Evolutionary conservation across 1,139 yeast species (phyloP).

Genomic region (Trichomonascaceae sp.): DNA sequence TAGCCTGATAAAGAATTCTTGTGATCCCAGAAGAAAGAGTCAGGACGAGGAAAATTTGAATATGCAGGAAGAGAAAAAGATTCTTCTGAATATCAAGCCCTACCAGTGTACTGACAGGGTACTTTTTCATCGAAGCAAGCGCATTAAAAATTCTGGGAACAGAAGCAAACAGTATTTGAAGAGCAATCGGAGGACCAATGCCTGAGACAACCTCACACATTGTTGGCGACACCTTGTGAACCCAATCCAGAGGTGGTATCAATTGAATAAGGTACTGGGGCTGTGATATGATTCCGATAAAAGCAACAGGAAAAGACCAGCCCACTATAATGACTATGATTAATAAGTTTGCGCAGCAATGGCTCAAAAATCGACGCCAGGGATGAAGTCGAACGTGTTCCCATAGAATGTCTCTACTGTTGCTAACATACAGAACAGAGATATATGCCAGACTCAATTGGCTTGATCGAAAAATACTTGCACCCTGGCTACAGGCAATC

Average conservation of each 20-base stretch:
- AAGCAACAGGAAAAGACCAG: slow-evolving; percentile 86
- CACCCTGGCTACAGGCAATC: slow-evolving; percentile 28
- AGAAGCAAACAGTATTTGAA: slow-evolving; percentile 61
- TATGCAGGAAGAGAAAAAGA: slow-evolving; percentile 65
- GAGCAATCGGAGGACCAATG: slow-evolving; percentile 60
- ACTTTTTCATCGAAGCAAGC: slow-evolving; percentile 64
- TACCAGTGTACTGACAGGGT: slow-evolving; percentile 55
- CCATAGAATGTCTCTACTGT: slow-evolving; percentile 30
- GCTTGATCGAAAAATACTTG: slow-evolving; percentile 9
- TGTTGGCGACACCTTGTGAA: slow-evolving; percentile 52
- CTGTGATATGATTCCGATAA: slow-evolving; percentile 75
- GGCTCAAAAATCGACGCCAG: slow-evolving; percentile 25
- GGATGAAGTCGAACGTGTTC: slow-evolving; percentile 18
- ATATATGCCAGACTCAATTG: background rate
- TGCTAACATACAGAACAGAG: slow-evolving; percentile 19
- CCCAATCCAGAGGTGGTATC: slow-evolving; percentile 57
- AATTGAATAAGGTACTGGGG: slow-evolving; percentile 56
- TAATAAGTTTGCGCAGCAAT: slow-evolving; percentile 43
- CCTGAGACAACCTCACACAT: slow-evolving; percentile 69
- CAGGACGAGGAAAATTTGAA: slow-evolving; percentile 78
- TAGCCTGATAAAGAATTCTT: slow-evolving; percentile 55
- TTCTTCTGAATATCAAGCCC: slow-evolving; percentile 72
- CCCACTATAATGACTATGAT: slow-evolving; percentile 54
- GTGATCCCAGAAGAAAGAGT: slow-evolving; percentile 79
- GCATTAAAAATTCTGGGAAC: slow-evolving; percentile 65